Base-by-base conservation (phyloP, 768 basidiomycete genomes). In the Boletus sp. region DNA sequence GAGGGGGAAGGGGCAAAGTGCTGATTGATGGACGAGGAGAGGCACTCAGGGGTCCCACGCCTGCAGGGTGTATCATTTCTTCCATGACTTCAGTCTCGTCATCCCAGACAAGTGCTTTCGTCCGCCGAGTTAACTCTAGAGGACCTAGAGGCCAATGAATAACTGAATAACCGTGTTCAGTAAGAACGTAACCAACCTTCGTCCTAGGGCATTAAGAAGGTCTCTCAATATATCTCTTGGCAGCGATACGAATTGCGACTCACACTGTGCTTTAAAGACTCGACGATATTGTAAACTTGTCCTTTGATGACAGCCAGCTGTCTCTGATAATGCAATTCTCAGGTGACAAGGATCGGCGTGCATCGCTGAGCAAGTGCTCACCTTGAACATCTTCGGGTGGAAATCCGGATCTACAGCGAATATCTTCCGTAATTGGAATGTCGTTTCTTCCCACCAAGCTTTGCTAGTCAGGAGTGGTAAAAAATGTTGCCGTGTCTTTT, bases 251-350 rank as follows among this genome's bases (percentile, higher is more conserved):
- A 63, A 51, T 30, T 35, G 46, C 27, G 10, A 77, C 85, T 68
- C 65, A 90, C 90, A 19, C 75, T 66, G 66, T 93, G 91, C 62
- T 80, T 85, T 47, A 93, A 72, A 2, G 89, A 92, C 67, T 93
- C 88, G 2, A 94, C 79, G 35, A 95, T 87, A 62, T 94, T 93
- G 82, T 87, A 92, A 39, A 89, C 93, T 67, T 95, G 93, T 13
- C 91, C 93, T 73, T 95, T 95, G 55, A 96, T 87, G 5, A 96
- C 91, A n/a, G 91, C 87, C 52, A 95, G 72, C 78, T 96, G 93
- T 56, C 87, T 78, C 87, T 90, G 64, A 27, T 46, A 11, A 44
- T 32, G 27, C n/a, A 29, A 30, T 37, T 49, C 33, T 62, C 8
- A 46, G 47, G 27, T 42, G 45, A 52, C 48, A 35, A 55, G 34